These are phyloP conservation scores for Talaromyces sp. DNA, from an alignment of 2,329 filamentous ascomycete genomes.

Conservation along the genomic window DNA sequence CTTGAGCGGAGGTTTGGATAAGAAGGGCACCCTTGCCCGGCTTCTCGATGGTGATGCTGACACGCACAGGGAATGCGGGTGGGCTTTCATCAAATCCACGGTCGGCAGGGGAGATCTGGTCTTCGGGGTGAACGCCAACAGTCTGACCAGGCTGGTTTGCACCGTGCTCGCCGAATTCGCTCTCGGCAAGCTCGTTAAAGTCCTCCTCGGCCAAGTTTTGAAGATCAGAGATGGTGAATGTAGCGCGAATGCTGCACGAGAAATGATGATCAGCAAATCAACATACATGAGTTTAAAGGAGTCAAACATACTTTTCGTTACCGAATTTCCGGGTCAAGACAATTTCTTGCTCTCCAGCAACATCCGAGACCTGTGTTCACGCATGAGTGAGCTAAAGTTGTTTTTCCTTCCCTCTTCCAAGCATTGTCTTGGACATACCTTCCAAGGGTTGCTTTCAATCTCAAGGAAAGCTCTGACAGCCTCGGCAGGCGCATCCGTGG, in stretches of 20 bases:
- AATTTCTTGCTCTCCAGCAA: constrained; percentile 79
- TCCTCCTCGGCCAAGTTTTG: constrained; percentile 60
- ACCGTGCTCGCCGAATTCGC: constrained; percentile 51
- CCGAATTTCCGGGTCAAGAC: constrained; percentile 74
- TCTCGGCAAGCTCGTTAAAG: constrained; percentile 52
- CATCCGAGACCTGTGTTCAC: constrained; percentile 57
- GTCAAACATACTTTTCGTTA: constrained; percentile 69
- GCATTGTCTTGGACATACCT: constrained; percentile 44
- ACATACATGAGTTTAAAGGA: neutral
- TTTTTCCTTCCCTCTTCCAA: neutral
- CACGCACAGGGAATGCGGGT: constrained; percentile 65
- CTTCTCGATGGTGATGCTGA: constrained; percentile 87
- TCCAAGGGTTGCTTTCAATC: constrained; percentile 78
- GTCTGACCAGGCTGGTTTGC: constrained; percentile 48
- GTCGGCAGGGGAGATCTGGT: constrained; percentile 52
- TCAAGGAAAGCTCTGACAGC: constrained; percentile 89
- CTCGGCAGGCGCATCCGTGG: constrained; percentile 70
- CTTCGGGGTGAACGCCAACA: constrained; percentile 47
- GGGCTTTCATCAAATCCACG: constrained; percentile 53
- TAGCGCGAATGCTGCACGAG: constrained; percentile 62
- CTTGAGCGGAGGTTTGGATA: constrained; percentile 79
- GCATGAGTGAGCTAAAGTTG: neutral
- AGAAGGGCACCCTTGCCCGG: constrained; percentile 75
- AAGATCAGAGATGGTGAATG: constrained; percentile 80
- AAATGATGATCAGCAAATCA: constrained; percentile 3